Base-by-base conservation (phyloP, 176 grass and related monocot genomes). In the Oryza longistaminata region DNA sequence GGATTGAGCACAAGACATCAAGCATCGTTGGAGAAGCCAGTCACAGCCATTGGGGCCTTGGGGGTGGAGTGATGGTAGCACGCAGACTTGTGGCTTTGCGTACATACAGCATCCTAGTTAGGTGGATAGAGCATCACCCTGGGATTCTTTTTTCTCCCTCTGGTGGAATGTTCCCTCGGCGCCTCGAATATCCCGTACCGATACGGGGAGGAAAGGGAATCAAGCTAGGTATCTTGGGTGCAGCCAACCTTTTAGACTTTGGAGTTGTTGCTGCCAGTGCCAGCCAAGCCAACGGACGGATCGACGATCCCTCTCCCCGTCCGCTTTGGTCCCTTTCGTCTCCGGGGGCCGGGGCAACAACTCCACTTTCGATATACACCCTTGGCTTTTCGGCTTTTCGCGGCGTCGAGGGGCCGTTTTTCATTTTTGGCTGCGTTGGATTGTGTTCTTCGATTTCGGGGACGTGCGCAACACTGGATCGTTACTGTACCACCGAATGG, bases 81-180 rank as follows among this genome's bases (percentile, higher is more conserved):
- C 45, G 3, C 9, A 14, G 50, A 53, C 50, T 16, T 53, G 50
- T 53, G 0, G 50, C 50, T 53, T 53, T 53, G 50, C 15, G 17
- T 53, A 9, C 48, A 50, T 50, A 50, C 3, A 3, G 48, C 48
- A 50, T 50, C 4, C 48, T 42, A 42, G 3, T 50, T 34, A 37
- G 5, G 14, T 16, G 48, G 15, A 50, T 12, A 55, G 52, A 55
- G 52, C 52, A 55, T 55, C 52, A 55, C 17, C 17, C 17, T 5
- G 15, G 21, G 58, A 61, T 61, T 61, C 58, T 61, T 42, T 42
- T 42, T 61, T 21, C 52, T 21, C 48, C 13, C 52, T 21, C 52
- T 55, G 17, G 72, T 37, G 49, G 49, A 58, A 58, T 76, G 49
- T 76, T 76, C 73, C 9, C 73, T 76, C 49, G 16, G 49, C 17